Evolutionary conservation across 2,329 filamentous ascomycete species (phyloP), one percentile per base, ranked within the genome.

Genomic region (Colletotrichum sp.): DNA sequence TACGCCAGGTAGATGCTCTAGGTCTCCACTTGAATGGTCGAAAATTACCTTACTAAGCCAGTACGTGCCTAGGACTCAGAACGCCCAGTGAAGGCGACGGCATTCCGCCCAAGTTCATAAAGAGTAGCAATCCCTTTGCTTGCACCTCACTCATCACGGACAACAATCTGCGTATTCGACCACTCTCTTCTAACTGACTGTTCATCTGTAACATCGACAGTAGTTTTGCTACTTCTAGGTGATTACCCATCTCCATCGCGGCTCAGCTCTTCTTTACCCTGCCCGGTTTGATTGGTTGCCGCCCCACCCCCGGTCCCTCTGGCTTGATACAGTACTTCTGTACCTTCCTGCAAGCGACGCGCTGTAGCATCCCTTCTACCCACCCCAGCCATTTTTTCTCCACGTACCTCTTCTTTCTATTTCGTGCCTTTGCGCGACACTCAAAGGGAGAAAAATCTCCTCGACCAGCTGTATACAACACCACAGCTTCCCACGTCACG

Each of bases 331-430:
- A 16, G 28, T 34, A n/a, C 63, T 16, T 30, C 43, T 30, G 43
- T 13, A 14, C 43, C 64, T 55, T 26, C 10, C 16, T 55, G 28
- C 28, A 67, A 7, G 28, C 28, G 21, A 69, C 72, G 72, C 68
- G 68, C 36, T 52, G 63, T 21, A 34, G 16, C 68, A 67, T 66
- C 24, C 73, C 69, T 75, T 71, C 48, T 34, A 63, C 55, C 65
- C 59, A 57, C 72, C 72, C 72, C 73, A 75, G 69, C 73, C 69
- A 57, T 48, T 75, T 75, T 75, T 75, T 68, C 73, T 75, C 73
- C 73, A 75, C 73, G 73, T 52, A 72, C 68, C 55, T 70, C 32
- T 67, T 67, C 61, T 73, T 66, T 64, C 68, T 14, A 24, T 34
- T 12, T 13, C 61, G 55, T 63, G 61, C 69, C 68, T 72, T 64